Evolutionary conservation across 2,329 filamentous ascomycete genomes (phyloP), one percentile per base, ranked within the genome.

Genomic region (Chaetomium globosum): DNA sequence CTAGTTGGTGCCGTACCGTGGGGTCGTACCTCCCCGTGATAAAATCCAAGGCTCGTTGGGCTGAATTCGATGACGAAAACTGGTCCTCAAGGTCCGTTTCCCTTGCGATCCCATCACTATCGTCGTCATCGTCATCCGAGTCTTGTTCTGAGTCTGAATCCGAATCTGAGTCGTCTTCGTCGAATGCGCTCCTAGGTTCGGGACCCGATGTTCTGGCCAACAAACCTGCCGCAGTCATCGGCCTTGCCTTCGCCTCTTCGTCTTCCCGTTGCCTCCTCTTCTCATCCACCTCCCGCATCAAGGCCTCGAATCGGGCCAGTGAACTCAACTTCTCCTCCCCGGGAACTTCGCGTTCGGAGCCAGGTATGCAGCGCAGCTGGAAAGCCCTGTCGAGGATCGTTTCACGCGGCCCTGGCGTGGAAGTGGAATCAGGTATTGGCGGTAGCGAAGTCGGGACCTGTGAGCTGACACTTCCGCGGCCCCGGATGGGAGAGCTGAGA

Each of bases 361-460:
- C 87, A 19, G 87, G 87, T 39, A 89, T 87, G 64, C 79, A 85
- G 9, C 84, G 80, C 76, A 89, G 76, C 70, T 87, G 85, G 70
- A 89, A 89, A 0, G 87, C 87, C 48, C 87, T 78, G 72, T 89
- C 87, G n/a, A 89, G 75, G 59, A 89, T 89, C 0, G 87, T 88
- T 74, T 89, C 87, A 19, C 87, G 81, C 2, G 83, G 84, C 0
- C 75, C 77, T 1, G 83, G 82, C 0, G 85, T 84, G 0, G 84
- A 83, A 70, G 79, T 80, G 1, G 81, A 80, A 49, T 81, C 77
- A 9, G 80, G 72, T 21, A 76, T 74, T 4, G 68, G 71, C 5
- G 73, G 71, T 7, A 73, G 70, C 23, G 71, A 65, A 1, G 79
- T 78, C 19, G 78, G 76, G 4, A 63, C 61, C 13, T 82, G 80